Percentiles rank a stretch among this genome's conserved stretches.
Conservation (phyloP, 179 eudicot genomes). For the Heliamphora pulchella region DNA sequence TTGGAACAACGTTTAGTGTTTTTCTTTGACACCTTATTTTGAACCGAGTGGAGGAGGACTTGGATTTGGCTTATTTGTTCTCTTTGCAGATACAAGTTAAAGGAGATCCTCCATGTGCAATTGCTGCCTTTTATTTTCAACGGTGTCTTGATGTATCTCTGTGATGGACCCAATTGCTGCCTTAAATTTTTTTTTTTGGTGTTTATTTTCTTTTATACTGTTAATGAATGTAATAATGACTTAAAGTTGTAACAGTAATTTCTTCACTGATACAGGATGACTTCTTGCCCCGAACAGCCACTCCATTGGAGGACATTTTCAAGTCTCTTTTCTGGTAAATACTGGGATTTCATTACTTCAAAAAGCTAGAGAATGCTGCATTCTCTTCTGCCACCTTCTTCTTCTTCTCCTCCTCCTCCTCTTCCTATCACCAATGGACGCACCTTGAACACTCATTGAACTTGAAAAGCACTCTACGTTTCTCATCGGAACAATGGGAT, state of each 20-base stretch:
- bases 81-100: not conserved
- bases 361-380: conserved; percentile 4
- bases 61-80: no score
- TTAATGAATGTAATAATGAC: not conserved
- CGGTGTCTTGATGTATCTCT: not conserved
- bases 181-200: not conserved
- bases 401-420: not conserved
- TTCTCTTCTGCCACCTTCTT: not conserved
- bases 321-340: conserved; percentile 92
- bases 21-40: not conserved
- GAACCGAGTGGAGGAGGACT: not conserved
- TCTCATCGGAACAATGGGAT: not conserved
- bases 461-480: not conserved
- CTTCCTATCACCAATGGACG: not conserved
- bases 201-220: not conserved
- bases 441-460: not conserved
- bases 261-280: conserved; percentile 61
- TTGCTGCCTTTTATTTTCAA: no score
- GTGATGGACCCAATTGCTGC: not conserved
- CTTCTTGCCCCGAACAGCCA: conserved; percentile 94
- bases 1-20: not conserved
- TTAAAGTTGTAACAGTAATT: conserved; percentile 4
- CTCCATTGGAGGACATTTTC: conserved; percentile 90
- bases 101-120: not conserved
- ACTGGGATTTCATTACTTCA: conserved; percentile 1